Conservation (phyloP, 2,329 filamentous ascomycete species). For the Penicillium freii region DNA sequence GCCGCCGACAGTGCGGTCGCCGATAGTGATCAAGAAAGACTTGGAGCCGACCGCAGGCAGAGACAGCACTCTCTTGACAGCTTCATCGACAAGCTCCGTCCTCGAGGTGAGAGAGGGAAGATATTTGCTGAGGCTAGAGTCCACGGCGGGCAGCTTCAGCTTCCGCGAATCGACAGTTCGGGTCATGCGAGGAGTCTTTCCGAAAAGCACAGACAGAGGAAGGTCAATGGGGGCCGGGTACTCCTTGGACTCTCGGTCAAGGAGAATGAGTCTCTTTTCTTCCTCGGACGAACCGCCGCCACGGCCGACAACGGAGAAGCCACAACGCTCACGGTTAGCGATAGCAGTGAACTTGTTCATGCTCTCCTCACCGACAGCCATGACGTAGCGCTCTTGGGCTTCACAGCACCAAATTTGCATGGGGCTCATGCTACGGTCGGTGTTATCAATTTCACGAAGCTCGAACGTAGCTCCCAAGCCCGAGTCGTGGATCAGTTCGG, state of each 20-base stretch:
- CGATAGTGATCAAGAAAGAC: conserved; percentile 95
- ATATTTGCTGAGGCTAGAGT: conserved; percentile 69
- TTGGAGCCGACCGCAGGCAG: conserved; percentile 94
- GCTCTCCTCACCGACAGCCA: conserved; percentile 77
- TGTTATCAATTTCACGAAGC: conserved; percentile 87
- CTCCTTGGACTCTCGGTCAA: conserved; percentile 73
- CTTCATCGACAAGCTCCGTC: conserved; percentile 59
- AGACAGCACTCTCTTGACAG: conserved; percentile 75
- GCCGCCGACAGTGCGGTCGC: conserved; percentile 86
- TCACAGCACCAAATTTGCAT: conserved; percentile 98
- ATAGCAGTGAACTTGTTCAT: conserved; percentile 72
- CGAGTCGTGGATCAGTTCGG: conserved; percentile 88
- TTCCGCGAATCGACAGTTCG: conserved; percentile 70
- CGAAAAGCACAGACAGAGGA: conserved; percentile 84
- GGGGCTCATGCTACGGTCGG: conserved; percentile 88
- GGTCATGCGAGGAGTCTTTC: conserved; percentile 79
- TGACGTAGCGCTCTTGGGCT: conserved; percentile 92
- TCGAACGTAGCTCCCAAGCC: conserved; percentile 89
- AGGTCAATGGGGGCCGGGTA: conserved; percentile 81
- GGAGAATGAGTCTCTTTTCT: conserved; percentile 71
- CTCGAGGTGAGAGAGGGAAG: conserved; percentile 55
- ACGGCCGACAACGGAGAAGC: conserved; percentile 85
- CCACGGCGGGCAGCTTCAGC: conserved; percentile 67
- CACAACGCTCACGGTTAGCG: conserved; percentile 77
- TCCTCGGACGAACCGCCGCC: conserved; percentile 65